Percentiles rank a stretch among this genome's conserved stretches.
These are phyloP conservation scores for Dispira parvispora DNA, from an alignment of 192 early-diverging fungal genomes.

Conservation along the genomic window DNA sequence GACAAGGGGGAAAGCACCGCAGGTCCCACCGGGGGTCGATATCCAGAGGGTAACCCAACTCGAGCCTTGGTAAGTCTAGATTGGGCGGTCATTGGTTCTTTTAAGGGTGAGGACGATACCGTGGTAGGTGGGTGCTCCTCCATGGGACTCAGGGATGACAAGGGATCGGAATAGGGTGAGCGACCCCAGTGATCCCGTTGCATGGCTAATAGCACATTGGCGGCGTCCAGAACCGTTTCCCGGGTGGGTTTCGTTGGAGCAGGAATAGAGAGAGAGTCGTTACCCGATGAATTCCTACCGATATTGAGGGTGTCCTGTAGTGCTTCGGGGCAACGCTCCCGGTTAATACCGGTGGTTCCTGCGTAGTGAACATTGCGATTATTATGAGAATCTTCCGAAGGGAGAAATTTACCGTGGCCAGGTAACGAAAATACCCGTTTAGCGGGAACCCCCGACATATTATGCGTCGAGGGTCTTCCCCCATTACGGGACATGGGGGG, in stretches of 20 bases:
- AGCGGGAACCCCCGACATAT: not conserved
- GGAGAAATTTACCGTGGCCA: not conserved
- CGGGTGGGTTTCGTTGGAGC: not conserved
- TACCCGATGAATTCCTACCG: not conserved
- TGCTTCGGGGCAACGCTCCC: not conserved
- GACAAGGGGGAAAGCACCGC: not conserved
- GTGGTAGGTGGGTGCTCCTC: not conserved
- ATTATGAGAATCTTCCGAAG: not conserved
- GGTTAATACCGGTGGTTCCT: not conserved
- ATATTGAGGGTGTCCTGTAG: not conserved
- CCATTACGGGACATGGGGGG: not conserved
- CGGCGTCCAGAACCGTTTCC: not conserved
- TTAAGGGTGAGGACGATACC: not conserved
- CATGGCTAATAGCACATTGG: not conserved
- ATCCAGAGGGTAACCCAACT: too few species aligned
- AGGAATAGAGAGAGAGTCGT: not conserved
- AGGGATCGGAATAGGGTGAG: not conserved
- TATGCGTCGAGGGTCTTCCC: not conserved
- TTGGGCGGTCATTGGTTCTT: too few species aligned
- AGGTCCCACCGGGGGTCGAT: too few species aligned
- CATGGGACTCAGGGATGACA: not conserved
- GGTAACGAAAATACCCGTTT: conserved; percentile 2
- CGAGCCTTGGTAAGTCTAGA: too few species aligned
- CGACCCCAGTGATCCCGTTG: conserved; percentile 2
- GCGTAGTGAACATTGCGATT: not conserved